Conservation (phyloP, 1,139 yeast species). For the Neolecta irregularis region DNA sequence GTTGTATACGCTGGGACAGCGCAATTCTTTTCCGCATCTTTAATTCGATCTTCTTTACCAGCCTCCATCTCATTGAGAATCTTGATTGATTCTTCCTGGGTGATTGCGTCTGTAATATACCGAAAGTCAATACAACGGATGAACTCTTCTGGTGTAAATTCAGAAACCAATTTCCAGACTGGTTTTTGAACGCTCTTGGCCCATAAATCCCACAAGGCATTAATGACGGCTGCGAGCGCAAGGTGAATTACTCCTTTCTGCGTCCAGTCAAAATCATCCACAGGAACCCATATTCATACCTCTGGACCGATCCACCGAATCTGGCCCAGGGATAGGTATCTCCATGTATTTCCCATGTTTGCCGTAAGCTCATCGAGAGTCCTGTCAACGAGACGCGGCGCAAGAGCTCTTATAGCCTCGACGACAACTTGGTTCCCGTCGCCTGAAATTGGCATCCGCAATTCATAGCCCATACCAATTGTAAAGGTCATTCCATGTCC, state of each 20-base stretch:
- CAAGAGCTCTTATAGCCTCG: conserved; percentile 23
- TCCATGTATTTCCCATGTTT: conserved; percentile 29
- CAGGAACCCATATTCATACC: too few species aligned
- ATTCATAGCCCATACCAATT: conserved; percentile 21
- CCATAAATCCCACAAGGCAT: conserved; percentile 30
- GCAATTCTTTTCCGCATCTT: conserved; percentile 23
- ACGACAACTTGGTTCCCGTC: conserved; percentile 25
- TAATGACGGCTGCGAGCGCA: conserved; percentile 25
- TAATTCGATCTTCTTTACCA: conserved; percentile 24
- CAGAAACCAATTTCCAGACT: conserved; percentile 28
- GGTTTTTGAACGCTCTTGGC: conserved; percentile 27
- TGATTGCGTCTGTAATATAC: conserved; percentile 28
- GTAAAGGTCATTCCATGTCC: conserved; percentile 4
- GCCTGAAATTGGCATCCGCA: too few species aligned
- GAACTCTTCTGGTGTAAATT: conserved; percentile 30
- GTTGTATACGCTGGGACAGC: conserved; percentile 34
- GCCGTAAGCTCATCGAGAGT: conserved; percentile 22
- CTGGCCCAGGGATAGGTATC: conserved; percentile 26
- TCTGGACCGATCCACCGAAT: conserved; percentile 32
- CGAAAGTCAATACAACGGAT: conserved; percentile 32
- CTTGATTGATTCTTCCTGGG: conserved; percentile 28
- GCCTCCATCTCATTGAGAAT: conserved; percentile 21
- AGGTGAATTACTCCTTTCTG: conserved; percentile 28
- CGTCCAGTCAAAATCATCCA: too few species aligned
- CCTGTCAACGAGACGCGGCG: conserved; percentile 23